Percentiles rank a stretch among this genome's conserved stretches.
Evolutionary conservation across 176 grass and related monocot genomes (phyloP).

Genomic region (Olyra latifolia): DNA sequence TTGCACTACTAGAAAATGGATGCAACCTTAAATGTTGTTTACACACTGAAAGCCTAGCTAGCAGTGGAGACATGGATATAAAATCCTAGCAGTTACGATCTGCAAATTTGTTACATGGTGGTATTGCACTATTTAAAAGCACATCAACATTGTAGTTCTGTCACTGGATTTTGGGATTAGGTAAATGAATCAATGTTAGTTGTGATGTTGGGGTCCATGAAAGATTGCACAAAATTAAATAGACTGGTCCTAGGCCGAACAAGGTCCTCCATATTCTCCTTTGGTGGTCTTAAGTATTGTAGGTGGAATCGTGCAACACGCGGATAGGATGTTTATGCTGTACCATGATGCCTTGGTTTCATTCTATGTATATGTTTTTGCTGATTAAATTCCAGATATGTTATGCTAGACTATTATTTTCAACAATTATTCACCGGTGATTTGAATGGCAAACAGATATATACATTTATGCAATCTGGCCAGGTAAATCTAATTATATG

Average conservation of each 20-base stretch:
- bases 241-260: not conserved
- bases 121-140: slow-evolving; percentile 10
- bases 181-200: slow-evolving; percentile 43
- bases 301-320: not conserved
- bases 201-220: slow-evolving; percentile 35
- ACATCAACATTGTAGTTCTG: slow-evolving; percentile 12
- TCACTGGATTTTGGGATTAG: slow-evolving; percentile 23
- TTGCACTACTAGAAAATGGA: not conserved
- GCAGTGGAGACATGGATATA: not conserved
- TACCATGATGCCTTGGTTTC: not conserved
- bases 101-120: slow-evolving; percentile 13
- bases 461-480: not conserved
- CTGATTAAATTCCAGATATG: not conserved
- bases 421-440: not conserved
- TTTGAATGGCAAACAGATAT: not conserved
- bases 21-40: not conserved
- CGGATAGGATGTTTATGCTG: not conserved
- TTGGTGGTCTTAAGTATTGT: not conserved
- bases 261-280: slow-evolving; percentile 3
- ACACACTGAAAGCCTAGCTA: not conserved
- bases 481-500: not conserved
- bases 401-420: not conserved
- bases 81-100: not conserved
- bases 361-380: not conserved
- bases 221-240: slow-evolving; percentile 37